These are phyloP conservation scores for Claviceps maximensis DNA, from an alignment of 2,329 filamentous ascomycete species.

Conservation along the genomic window DNA sequence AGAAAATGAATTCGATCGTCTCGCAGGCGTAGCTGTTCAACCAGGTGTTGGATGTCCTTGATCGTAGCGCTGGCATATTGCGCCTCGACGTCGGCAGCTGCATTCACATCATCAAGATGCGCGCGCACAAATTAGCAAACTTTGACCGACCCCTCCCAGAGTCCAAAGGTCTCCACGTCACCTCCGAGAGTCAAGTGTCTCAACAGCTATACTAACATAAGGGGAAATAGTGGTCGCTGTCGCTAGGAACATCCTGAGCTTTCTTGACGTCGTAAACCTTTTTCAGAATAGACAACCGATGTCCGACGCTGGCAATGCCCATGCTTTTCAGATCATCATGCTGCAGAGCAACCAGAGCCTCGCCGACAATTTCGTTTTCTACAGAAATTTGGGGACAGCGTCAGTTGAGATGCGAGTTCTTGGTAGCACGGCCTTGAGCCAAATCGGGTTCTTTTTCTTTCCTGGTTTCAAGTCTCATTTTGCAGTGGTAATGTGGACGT, in stretches of 20 bases:
- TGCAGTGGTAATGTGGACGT: slow-evolving; percentile 21
- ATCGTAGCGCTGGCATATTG: slow-evolving; percentile 80
- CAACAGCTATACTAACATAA: slow-evolving; percentile 47
- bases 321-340: slow-evolving; percentile 94
- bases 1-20: slow-evolving; percentile 80
- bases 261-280: slow-evolving; percentile 94
- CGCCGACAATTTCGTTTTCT: slow-evolving; percentile 93
- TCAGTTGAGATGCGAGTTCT: neutral
- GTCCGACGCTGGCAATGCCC: slow-evolving; percentile 83
- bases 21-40: slow-evolving; percentile 76
- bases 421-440: too few species aligned
- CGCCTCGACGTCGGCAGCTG: slow-evolving; percentile 79
- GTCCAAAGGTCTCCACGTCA: too few species aligned
- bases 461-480: neutral
- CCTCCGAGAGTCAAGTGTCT: neutral
- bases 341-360: slow-evolving; percentile 74
- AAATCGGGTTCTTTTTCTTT: neutral
- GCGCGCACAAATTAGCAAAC: slow-evolving; percentile 9
- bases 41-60: slow-evolving; percentile 83
- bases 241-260: slow-evolving; percentile 80
- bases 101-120: slow-evolving; percentile 6
- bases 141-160: neutral
- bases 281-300: slow-evolving; percentile 88
- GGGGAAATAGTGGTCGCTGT: slow-evolving; percentile 87
- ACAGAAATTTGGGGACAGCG: slow-evolving; percentile 11